A percentile compares a stretch with the other conserved stretches of the same genome.
These are phyloP conservation scores for Nephromyces sp. DNA, from an alignment of 169 alveolate genomes.

Conservation along the genomic window DNA sequence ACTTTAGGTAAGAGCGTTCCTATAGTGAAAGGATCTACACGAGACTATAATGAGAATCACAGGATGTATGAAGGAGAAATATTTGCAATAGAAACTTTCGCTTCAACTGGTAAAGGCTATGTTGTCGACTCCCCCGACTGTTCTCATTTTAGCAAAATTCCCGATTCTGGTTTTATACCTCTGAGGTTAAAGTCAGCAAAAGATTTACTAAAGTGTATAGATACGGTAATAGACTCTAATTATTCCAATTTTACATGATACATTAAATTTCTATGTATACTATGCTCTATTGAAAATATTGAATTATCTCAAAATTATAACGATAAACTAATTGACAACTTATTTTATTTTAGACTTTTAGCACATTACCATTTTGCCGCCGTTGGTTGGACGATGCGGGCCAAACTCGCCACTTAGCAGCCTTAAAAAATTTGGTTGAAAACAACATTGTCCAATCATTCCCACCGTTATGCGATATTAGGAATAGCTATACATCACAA, in stretches of 20 bases:
- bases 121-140: conserved; percentile 75
- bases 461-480: conserved; percentile 96
- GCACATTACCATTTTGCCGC: conserved; percentile 96
- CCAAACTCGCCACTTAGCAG: conserved; percentile 79
- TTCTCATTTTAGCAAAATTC: conserved; percentile 95
- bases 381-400: conserved; percentile 97
- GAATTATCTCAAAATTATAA: too few species aligned
- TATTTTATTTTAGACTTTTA: conserved; percentile 68
- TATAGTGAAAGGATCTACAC: conserved; percentile 70
- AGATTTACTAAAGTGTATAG: conserved; percentile 79
- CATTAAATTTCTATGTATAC: too few species aligned
- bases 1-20: conserved; percentile 92
- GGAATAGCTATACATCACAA: conserved; percentile 93
- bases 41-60: conserved; percentile 46
- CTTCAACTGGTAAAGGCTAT: conserved; percentile 93
- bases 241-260: too few species aligned
- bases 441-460: conserved; percentile 91
- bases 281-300: too few species aligned
- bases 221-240: conserved; percentile 48
- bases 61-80: conserved; percentile 99
- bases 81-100: conserved; percentile 99
- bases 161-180: conserved; percentile 76
- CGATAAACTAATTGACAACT: too few species aligned
- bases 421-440: conserved; percentile 87
- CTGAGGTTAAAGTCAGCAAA: conserved; percentile 80